A percentile compares a stretch with the other conserved stretches of the same genome.
phyloP scores from a whole-genome alignment of 73 alveolate genomes.

The Paraurostyla sp. region DNA sequence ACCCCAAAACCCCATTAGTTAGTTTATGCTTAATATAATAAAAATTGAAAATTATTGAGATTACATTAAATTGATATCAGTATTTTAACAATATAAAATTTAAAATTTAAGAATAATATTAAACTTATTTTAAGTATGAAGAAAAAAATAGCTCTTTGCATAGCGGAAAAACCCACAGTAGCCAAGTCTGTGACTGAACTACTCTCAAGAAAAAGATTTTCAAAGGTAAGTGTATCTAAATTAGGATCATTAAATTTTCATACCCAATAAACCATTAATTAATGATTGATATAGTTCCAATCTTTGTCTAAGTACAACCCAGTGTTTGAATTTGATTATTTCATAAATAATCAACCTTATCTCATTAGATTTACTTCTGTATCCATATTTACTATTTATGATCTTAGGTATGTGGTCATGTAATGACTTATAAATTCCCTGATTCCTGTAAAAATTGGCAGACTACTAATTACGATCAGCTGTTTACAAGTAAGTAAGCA shows the following conservation, averaged over 20 bases:
- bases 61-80: no score
- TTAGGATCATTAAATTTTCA: not conserved
- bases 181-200: constrained; percentile 73
- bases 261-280: not conserved
- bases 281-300: not conserved
- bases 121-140: no score
- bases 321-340: constrained; percentile 87
- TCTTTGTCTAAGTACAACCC: constrained; percentile 91
- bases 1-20: no score
- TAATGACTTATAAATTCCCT: constrained; percentile 58
- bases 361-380: constrained; percentile 88
- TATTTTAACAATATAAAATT: no score
- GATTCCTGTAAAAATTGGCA: constrained; percentile 60
- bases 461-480: constrained; percentile 29
- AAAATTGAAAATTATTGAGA: no score
- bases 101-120: no score
- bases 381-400: not conserved
- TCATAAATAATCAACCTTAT: constrained; percentile 56
- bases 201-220: constrained; percentile 33
- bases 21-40: no score
- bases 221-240: not conserved
- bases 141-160: constrained; percentile 58
- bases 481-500: not conserved
- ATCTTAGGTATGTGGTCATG: constrained; percentile 70
- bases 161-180: constrained; percentile 78